phyloP scores from a whole-genome alignment of 2,329 filamentous ascomycete species.

The Trichoderma sp. region DNA sequence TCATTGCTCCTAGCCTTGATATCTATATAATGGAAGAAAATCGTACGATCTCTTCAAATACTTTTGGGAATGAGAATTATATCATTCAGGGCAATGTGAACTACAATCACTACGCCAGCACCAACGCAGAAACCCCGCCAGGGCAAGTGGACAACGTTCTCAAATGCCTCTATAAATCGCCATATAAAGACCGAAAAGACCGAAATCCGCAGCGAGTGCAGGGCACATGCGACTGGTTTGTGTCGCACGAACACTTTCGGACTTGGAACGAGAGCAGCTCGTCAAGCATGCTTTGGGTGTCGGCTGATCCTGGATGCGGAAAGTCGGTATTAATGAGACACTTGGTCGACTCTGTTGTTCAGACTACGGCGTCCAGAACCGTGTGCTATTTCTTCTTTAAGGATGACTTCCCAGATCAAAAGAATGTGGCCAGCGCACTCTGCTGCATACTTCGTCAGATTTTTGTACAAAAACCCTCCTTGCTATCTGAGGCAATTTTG shows the following conservation, averaged over 20 bases:
- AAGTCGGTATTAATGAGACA: conserved; percentile 45
- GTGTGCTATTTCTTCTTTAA: background rate
- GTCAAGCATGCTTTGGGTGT: conserved; percentile 30
- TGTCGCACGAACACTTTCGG: background rate
- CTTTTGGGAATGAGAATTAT: background rate
- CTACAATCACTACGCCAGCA: background rate
- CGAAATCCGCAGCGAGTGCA: background rate
- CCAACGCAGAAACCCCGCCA: background rate
- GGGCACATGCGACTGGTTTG: background rate
- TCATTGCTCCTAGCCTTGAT: background rate
- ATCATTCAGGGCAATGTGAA: background rate
- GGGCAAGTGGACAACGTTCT: background rate
- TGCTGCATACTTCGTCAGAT: background rate
- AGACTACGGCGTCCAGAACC: conserved; percentile 24
- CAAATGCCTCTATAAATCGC: conserved; percentile 9
- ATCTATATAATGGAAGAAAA: background rate
- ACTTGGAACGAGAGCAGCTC: background rate
- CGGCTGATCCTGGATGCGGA: conserved; percentile 46
- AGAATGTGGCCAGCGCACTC: background rate
- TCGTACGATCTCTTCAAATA: background rate
- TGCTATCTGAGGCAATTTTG: background rate
- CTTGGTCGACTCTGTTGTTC: conserved; percentile 37
- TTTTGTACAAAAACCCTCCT: background rate
- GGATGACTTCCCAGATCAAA: background rate
- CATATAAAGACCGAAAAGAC: conserved; percentile 23